Evolutionary conservation across 441 rosid species (phyloP), one percentile per base, ranked within the genome.

Genomic region (Kokia cookei): DNA sequence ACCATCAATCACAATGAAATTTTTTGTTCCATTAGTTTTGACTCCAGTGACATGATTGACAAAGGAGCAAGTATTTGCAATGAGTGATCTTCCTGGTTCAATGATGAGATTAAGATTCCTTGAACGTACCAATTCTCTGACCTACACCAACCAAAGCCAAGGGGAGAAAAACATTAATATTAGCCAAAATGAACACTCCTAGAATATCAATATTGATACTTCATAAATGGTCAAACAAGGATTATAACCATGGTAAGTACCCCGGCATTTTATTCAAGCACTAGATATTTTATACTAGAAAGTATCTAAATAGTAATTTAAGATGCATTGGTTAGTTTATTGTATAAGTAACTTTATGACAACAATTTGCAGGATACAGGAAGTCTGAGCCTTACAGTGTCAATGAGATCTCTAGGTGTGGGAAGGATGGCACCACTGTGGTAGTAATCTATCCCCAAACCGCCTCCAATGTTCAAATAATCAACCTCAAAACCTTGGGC

Each of bases 31-130:
- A 73, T 96, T 96, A 0, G 94, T 92, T 84, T 96, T 96, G 63
- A 93, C 99, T 48, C 99, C 98, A n/a, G 93, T 96, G 22, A 96
- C 93, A 57, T 86, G 93, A 82, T 91, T 96, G 75, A 90, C 94
- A 72, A 96, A 82, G 84, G 97, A 93, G 83, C 97, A 92, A 8
- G 98, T 92, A 81, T 93, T 93, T 75, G 98, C 99, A 73, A 96
- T 93, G 40, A 93, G 86, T 1, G 98, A 93, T 79, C 99, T 92
- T 81, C 98, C 98, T 9, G 98, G 99, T 84, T 96, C 99, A n/a
- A 96, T 93, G 68, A 96, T 90, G 68, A 92, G 93, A 73, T 91
- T 89, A 72, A 96, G 84, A 86, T 85, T 81, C 60, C 93, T 84
- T 5, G 98, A 93, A 47, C 79, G 83, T 67, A 96, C 98, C 74